A percentile compares a stretch with the other conserved stretches of the same genome.
Conservation (phyloP, 1,139 yeast genomes). For the Pichia sp. region DNA sequence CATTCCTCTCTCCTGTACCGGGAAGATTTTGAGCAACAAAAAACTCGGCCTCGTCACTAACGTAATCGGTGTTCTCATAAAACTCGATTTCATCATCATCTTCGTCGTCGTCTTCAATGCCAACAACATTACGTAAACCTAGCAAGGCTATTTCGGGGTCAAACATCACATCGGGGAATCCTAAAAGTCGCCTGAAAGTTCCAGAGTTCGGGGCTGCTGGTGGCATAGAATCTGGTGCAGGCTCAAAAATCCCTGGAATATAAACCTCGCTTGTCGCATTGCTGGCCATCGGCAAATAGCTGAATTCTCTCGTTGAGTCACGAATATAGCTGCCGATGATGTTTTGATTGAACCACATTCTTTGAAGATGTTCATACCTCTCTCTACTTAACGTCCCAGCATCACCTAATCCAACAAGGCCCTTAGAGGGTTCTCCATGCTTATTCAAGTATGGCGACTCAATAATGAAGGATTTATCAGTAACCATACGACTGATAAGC, state of each 20-base stretch:
- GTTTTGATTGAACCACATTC: slow-evolving; percentile 49
- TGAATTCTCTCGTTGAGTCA: background rate
- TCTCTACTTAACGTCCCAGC: slow-evolving; percentile 47
- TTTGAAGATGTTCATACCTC: slow-evolving; percentile 53
- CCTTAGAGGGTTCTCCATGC: slow-evolving; percentile 67
- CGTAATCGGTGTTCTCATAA: background rate
- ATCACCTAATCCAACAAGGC: slow-evolving; percentile 48
- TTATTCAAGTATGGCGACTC: slow-evolving; percentile 60
- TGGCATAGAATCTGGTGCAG: background rate
- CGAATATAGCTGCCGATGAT: slow-evolving; percentile 10
- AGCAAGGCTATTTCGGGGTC: background rate
- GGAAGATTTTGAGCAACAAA: background rate
- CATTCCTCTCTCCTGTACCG: background rate
- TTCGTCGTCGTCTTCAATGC: slow-evolving; percentile 2
- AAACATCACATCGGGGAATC: background rate
- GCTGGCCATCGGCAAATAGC: background rate
- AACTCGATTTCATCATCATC: slow-evolving; percentile 2
- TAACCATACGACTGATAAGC: slow-evolving; percentile 6
- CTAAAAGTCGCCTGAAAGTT: background rate
- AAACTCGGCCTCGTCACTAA: slow-evolving; percentile 11
- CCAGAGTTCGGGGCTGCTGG: background rate
- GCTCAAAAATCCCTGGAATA: slow-evolving; percentile 18
- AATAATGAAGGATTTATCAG: slow-evolving; percentile 11
- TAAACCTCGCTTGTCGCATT: slow-evolving; percentile 2
- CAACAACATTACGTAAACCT: background rate